phyloP scores from a whole-genome alignment of 495 filamentous ascomycete species.

The Neurospora sp. region DNA sequence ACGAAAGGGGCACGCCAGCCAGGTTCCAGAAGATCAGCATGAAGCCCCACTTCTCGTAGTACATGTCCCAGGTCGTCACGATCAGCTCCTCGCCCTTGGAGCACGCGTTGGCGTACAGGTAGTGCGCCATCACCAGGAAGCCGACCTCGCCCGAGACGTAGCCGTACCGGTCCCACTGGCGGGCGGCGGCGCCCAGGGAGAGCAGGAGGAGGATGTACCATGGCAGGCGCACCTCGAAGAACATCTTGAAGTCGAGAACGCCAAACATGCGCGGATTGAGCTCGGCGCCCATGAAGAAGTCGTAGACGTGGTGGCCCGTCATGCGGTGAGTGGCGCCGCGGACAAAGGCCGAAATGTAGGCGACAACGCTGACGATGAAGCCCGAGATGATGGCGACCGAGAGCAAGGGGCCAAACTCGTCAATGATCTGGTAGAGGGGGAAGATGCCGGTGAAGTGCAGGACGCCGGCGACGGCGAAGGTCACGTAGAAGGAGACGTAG shows the following conservation, averaged over 20 bases:
- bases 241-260: slow-evolving; percentile 97
- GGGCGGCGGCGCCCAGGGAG: slow-evolving; percentile 63
- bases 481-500: slow-evolving; percentile 77
- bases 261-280: slow-evolving; percentile 92
- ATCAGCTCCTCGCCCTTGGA: slow-evolving; percentile 95
- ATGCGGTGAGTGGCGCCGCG: slow-evolving; percentile 83
- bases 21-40: slow-evolving; percentile 99
- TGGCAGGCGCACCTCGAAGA: slow-evolving; percentile 93
- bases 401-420: slow-evolving; percentile 89
- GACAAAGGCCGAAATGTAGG: slow-evolving; percentile 71
- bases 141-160: slow-evolving; percentile 83
- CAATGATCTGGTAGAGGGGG: slow-evolving; percentile 85
- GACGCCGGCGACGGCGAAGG: slow-evolving; percentile 52
- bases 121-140: slow-evolving; percentile 90
- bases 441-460: slow-evolving; percentile 79
- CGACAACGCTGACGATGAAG: slow-evolving; percentile 65
- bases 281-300: slow-evolving; percentile 99
- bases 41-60: slow-evolving; percentile 99
- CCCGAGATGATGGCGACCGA: slow-evolving; percentile 85
- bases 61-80: slow-evolving; percentile 93
- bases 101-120: slow-evolving; percentile 92
- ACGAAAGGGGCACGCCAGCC: slow-evolving; percentile 86
- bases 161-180: slow-evolving; percentile 82
- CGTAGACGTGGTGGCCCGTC: slow-evolving; percentile 85
- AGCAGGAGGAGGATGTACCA: slow-evolving; percentile 91